phyloP scores from a whole-genome alignment of 805 yeast genomes.

The Kregervanrija pseudodelftensis region DNA sequence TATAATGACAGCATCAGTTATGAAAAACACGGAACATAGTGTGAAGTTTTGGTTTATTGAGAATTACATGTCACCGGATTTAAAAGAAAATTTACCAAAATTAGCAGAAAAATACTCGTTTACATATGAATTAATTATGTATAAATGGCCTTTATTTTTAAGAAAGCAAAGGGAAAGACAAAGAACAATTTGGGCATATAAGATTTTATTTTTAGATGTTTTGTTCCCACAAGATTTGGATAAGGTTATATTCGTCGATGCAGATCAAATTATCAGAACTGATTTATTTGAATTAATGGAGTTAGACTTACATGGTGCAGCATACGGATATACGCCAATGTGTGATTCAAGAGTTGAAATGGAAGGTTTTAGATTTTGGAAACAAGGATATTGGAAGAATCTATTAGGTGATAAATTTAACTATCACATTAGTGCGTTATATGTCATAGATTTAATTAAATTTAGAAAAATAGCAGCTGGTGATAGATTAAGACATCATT shows the following conservation, averaged over 20 bases:
- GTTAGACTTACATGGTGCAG: slow-evolving; percentile 67
- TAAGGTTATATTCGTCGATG: slow-evolving; percentile 78
- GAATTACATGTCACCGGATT: slow-evolving; percentile 66
- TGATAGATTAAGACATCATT: slow-evolving; percentile 73
- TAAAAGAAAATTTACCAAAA: slow-evolving; percentile 52
- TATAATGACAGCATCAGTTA: slow-evolving; percentile 77
- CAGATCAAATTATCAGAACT: slow-evolving; percentile 74
- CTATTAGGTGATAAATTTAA: slow-evolving; percentile 49
- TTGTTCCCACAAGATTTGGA: slow-evolving; percentile 73
- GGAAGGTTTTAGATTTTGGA: slow-evolving; percentile 90
- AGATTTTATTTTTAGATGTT: slow-evolving; percentile 79
- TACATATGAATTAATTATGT: slow-evolving; percentile 70
- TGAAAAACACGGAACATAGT: slow-evolving; percentile 52
- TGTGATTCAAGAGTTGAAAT: slow-evolving; percentile 70
- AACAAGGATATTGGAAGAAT: slow-evolving; percentile 81
- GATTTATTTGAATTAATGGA: slow-evolving; percentile 65
- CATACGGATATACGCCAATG: slow-evolving; percentile 86
- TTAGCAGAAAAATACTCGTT: slow-evolving; percentile 55
- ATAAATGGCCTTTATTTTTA: slow-evolving; percentile 91
- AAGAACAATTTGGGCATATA: slow-evolving; percentile 82
- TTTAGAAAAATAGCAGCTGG: slow-evolving; percentile 70
- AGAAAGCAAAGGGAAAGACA: slow-evolving; percentile 71
- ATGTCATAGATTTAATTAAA: slow-evolving; percentile 64
- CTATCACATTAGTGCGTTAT: slow-evolving; percentile 81
- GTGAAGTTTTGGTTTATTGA: slow-evolving; percentile 86